Percentiles rank a stretch among this genome's conserved stretches.
Conservation (phyloP, 176 grass and related monocot species). For the Bolboschoenus planiculmis region DNA sequence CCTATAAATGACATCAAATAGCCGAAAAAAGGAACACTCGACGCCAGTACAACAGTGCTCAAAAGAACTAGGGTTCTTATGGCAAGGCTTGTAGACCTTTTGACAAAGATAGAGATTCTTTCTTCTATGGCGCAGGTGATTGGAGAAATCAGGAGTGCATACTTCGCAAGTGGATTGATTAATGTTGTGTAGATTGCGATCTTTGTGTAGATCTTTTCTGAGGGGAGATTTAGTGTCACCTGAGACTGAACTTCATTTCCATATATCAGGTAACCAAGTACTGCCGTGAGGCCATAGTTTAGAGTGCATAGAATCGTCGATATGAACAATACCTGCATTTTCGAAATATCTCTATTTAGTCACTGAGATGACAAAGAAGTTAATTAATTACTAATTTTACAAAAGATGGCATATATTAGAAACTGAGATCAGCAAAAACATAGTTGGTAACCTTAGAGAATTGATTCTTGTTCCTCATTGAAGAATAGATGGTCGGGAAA, state of each 20-base stretch:
- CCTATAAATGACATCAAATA: constrained; percentile 53
- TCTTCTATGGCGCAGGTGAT: constrained; percentile 38
- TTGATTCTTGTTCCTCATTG: constrained; percentile 32
- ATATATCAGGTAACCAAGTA: constrained; percentile 50
- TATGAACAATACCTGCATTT: constrained; percentile 36
- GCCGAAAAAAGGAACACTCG: constrained; percentile 47
- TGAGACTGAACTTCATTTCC: constrained; percentile 33
- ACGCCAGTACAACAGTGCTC: constrained; percentile 45
- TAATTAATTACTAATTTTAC: background rate
- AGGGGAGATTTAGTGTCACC: constrained; percentile 53
- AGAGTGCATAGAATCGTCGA: constrained; percentile 41
- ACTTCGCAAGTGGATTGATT: constrained; percentile 52
- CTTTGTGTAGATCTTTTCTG: constrained; percentile 38
- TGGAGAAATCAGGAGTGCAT: constrained; percentile 41
- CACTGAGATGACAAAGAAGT: background rate
- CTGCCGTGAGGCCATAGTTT: constrained; percentile 41
- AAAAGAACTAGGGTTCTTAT: constrained; percentile 35
- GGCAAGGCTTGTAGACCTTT: constrained; percentile 3
- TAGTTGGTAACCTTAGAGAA: constrained; percentile 38
- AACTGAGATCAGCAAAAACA: background rate
- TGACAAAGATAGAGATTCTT: background rate
- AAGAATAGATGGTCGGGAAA: constrained; percentile 52
- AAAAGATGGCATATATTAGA: background rate
- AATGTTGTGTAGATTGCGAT: constrained; percentile 48
- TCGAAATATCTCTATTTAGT: background rate